phyloP scores from a whole-genome alignment of 176 grass and related monocot genomes.

The Triticum dicoccoides region DNA sequence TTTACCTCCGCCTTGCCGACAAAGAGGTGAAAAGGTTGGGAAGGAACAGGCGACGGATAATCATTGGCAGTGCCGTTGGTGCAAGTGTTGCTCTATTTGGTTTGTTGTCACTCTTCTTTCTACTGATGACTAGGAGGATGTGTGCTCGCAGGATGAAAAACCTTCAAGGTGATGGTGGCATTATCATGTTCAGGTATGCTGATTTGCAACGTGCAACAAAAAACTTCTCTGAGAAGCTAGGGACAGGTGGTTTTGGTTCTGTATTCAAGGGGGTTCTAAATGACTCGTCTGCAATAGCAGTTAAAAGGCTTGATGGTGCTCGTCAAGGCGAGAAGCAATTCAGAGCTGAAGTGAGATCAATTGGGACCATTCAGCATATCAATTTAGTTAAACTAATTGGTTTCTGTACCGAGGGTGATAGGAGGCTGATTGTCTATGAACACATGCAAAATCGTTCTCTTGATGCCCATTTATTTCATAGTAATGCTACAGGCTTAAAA shows the following conservation, averaged over 20 bases:
- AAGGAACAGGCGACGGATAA: not conserved
- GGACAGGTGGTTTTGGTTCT: slow-evolving; percentile 49
- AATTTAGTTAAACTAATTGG: slow-evolving; percentile 29
- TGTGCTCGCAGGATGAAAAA: slow-evolving; percentile 8
- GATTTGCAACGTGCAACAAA: slow-evolving; percentile 44
- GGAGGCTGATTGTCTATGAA: slow-evolving; percentile 17
- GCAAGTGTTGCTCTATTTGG: not conserved
- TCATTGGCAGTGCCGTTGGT: not conserved
- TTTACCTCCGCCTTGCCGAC: not conserved
- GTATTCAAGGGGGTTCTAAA: slow-evolving; percentile 50
- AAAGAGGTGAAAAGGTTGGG: not conserved
- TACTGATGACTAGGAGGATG: slow-evolving; percentile 9
- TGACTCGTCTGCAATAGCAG: slow-evolving; percentile 36
- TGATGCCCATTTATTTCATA: slow-evolving; percentile 20
- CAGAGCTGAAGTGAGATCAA: slow-evolving; percentile 24
- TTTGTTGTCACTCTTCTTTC: not conserved
- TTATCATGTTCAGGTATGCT: slow-evolving; percentile 28
- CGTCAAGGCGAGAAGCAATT: slow-evolving; percentile 48
- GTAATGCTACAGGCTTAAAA: not conserved
- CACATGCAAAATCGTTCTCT: slow-evolving; percentile 12
- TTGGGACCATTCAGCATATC: slow-evolving; percentile 20
- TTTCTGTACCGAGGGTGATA: slow-evolving; percentile 2
- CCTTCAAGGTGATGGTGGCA: slow-evolving; percentile 21
- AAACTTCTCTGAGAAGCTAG: slow-evolving; percentile 53
- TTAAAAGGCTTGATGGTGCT: slow-evolving; percentile 48